These are phyloP conservation scores for Medicago lupulina DNA, from an alignment of 306 rosid genomes.

Conservation along the genomic window DNA sequence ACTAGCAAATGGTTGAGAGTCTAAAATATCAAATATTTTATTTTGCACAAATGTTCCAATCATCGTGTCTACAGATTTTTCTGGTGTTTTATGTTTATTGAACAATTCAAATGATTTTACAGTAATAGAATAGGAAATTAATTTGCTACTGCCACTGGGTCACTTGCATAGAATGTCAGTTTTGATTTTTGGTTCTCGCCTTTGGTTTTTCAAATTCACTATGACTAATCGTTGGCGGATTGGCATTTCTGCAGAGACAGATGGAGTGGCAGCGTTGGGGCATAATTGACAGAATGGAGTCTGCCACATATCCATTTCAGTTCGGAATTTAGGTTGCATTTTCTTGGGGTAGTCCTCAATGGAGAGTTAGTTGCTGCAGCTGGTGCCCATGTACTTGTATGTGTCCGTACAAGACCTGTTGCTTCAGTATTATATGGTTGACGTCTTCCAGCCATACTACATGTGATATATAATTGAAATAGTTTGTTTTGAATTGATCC, in stretches of 20 bases:
- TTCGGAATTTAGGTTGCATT: slow-evolving; percentile 26
- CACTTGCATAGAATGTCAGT: slow-evolving; percentile 4
- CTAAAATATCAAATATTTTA: neutral
- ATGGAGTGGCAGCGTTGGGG: slow-evolving; percentile 46
- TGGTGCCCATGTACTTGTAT: slow-evolving; percentile 48
- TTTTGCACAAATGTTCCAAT: slow-evolving; percentile 3
- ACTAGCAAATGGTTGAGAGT: neutral
- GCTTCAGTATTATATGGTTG: slow-evolving; percentile 36
- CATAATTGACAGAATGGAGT: slow-evolving; percentile 25
- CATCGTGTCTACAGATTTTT: neutral
- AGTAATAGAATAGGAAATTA: neutral
- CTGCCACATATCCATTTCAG: slow-evolving; percentile 40
- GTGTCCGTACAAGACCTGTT: slow-evolving; percentile 48
- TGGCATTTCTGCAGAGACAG: slow-evolving; percentile 32
- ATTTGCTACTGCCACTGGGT: slow-evolving; percentile 1
- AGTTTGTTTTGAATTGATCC: slow-evolving; percentile 34
- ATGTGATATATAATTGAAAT: slow-evolving; percentile 36
- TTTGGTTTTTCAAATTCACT: slow-evolving; percentile 1
- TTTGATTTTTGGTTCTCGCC: neutral
- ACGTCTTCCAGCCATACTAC: slow-evolving; percentile 44
- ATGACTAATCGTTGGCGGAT: slow-evolving; percentile 36
- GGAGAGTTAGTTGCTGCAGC: slow-evolving; percentile 42
- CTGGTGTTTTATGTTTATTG: slow-evolving; percentile 20
- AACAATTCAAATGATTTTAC: neutral
- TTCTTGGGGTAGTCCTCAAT: slow-evolving; percentile 42